Conservation (phyloP, 148 eudicot species). For the Chenopodium formosanum region DNA sequence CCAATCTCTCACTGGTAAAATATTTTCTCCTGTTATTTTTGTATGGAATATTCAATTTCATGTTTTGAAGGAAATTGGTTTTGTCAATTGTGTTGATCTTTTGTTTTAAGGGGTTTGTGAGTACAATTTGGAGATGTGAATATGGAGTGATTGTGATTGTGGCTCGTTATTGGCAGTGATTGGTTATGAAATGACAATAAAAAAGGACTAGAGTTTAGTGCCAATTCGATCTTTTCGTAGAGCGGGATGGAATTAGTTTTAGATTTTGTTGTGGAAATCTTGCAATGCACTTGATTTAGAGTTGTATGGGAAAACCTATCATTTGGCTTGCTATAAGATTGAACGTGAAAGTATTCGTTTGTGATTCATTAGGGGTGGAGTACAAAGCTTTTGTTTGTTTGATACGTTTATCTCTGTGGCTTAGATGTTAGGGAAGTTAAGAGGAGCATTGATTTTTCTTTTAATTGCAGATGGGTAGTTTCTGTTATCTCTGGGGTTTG, state of each 20-base stretch:
- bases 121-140: neutral
- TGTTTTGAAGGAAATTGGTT: neutral
- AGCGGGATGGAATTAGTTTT: neutral
- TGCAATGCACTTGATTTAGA: neutral
- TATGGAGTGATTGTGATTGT: neutral
- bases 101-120: neutral
- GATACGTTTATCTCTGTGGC: neutral
- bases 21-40: neutral
- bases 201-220: neutral
- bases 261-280: neutral
- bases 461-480: neutral
- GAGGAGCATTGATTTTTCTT: neutral
- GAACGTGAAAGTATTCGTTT: neutral
- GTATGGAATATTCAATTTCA: neutral
- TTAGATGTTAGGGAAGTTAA: neutral
- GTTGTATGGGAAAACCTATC: neutral
- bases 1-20: conserved; percentile 86
- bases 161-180: neutral
- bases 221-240: neutral
- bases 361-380: neutral
- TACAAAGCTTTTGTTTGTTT: neutral
- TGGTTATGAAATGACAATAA: neutral
- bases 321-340: neutral
- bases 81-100: neutral
- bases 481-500: neutral